Evolutionary conservation across 352 stramenopile genomes (phyloP), one percentile per base, ranked within the genome.

Genomic region (Globisporangium camurandrum): DNA sequence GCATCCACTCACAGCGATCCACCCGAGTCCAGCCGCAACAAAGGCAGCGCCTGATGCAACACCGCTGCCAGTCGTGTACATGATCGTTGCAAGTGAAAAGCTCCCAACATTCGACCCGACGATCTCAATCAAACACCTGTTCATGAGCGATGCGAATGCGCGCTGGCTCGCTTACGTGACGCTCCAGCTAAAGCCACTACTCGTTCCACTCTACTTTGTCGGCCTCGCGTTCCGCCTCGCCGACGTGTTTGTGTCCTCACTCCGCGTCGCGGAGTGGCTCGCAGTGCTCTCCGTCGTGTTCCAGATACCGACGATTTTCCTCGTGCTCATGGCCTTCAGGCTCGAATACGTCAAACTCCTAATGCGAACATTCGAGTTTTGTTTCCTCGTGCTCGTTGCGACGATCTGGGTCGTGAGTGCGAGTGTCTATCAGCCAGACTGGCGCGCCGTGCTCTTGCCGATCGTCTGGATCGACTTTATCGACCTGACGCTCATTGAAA

Each of bases 381-480:
- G 22, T 6, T 40, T 55, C 11, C 7, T 49, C 27, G 23, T 12
- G 16, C 11, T 40, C 19, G 42, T 39, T 2, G 24, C 23, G 20
- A 48, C 38, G 4, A 17, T 49, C 16, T 49, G 49, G 49, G 38
- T 19, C 23, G 22, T 27, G 1, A 40, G 20, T 19, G 19, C 23
- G 0, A 5, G 23, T 9, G 4, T 8, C 28, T 42, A 39, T 19
- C 11, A 36, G 3, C 40, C 16, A 0, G 39, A 49, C 4, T 19
- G n/a, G 19, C 38, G 38, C 2, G 38, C n/a, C 4, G 20, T 56
- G 19, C 3, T 56, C 16, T 31, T 56, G 22, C 27, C 49, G 9
- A 23, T 47, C 9, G 22, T 17, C 19, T 56, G 49, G 49, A 8
- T 56, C 2, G 39, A 56, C 22, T 56, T 39, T 14, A n/a, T 56